Percentiles rank a stretch among this genome's conserved stretches.
phyloP scores from a whole-genome alignment of 2,329 filamentous ascomycete species.

The Pseudohalonectria lignicola region DNA sequence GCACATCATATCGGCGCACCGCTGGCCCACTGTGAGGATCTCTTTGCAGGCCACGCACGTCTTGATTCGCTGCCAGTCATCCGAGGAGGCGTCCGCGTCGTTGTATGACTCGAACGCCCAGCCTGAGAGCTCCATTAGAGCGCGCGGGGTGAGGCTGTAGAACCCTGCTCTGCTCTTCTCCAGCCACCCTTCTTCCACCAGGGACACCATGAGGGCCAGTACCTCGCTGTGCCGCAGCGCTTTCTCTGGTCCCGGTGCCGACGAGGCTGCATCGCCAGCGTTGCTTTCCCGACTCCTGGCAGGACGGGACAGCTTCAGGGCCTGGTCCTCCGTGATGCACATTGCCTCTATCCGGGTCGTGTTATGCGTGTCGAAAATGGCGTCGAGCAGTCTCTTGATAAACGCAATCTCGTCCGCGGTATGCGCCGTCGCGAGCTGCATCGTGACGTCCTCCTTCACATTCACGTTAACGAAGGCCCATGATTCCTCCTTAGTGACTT shows the following conservation, averaged over 20 bases:
- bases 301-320: conserved; percentile 55
- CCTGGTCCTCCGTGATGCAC: conserved; percentile 71
- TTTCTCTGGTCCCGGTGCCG: conserved; percentile 25
- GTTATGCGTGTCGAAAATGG: conserved; percentile 87
- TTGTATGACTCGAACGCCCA: conserved; percentile 92
- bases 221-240: conserved; percentile 69
- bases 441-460: conserved; percentile 71
- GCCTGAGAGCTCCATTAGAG: conserved; percentile 70
- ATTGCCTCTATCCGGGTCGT: conserved; percentile 69
- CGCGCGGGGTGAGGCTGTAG: conserved; percentile 66
- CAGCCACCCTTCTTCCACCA: conserved; percentile 78
- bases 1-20: conserved; percentile 62
- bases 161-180: conserved; percentile 61
- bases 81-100: conserved; percentile 49
- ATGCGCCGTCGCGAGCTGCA: conserved; percentile 76
- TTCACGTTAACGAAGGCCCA: conserved; percentile 77
- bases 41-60: conserved; percentile 82
- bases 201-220: conserved; percentile 54
- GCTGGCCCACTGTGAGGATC: conserved; percentile 74
- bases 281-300: conserved; percentile 21
- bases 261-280: conserved; percentile 16
- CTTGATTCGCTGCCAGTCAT: conserved; percentile 68
- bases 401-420: conserved; percentile 79
- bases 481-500: conserved; percentile 53
- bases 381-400: conserved; percentile 76